phyloP scores from a whole-genome alignment of 768 basidiomycete genomes.

The Cyclocybe aegerita region DNA sequence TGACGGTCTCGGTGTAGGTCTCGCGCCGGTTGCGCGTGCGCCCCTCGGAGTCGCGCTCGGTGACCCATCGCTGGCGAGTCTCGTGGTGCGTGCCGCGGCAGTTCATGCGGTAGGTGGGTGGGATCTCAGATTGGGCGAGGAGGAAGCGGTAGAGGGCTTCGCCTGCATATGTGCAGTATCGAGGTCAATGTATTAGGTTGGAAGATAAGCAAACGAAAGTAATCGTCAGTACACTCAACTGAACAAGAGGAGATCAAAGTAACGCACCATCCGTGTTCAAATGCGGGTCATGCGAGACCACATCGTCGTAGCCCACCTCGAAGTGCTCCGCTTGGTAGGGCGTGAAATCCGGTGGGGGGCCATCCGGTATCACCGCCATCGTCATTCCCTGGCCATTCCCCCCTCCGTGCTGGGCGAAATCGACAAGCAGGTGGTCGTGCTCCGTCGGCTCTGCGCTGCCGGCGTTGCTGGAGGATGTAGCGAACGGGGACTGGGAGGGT shows the following conservation, averaged over 20 bases:
- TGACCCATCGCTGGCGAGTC: slow-evolving; percentile 46
- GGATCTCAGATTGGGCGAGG: slow-evolving; percentile 48
- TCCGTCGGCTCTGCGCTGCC: not conserved
- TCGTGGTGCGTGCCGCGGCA: slow-evolving; percentile 59
- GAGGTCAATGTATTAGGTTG: too few species aligned
- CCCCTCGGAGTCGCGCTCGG: slow-evolving; percentile 32
- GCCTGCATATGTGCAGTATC: slow-evolving; percentile 10
- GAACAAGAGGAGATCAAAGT: not conserved
- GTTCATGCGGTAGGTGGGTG: slow-evolving; percentile 46
- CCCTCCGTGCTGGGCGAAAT: not conserved
- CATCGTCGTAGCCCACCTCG: slow-evolving; percentile 41
- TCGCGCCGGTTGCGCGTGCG: slow-evolving; percentile 38
- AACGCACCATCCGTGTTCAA: slow-evolving; percentile 56
- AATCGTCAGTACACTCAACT: not conserved
- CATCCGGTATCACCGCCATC: slow-evolving; percentile 35
- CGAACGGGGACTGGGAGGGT: too few species aligned
- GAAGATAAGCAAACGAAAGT: not conserved
- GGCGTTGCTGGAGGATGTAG: not conserved
- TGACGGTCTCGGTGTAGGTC: slow-evolving; percentile 54
- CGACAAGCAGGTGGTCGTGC: slow-evolving; percentile 10
- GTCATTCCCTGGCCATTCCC: too few species aligned
- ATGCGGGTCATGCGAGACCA: slow-evolving; percentile 70
- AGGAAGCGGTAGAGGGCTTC: slow-evolving; percentile 75
- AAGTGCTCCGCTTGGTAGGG: slow-evolving; percentile 66
- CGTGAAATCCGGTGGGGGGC: slow-evolving; percentile 62